phyloP scores from a whole-genome alignment of 1,284 basidiomycete species.

The Marasmius oreades region DNA sequence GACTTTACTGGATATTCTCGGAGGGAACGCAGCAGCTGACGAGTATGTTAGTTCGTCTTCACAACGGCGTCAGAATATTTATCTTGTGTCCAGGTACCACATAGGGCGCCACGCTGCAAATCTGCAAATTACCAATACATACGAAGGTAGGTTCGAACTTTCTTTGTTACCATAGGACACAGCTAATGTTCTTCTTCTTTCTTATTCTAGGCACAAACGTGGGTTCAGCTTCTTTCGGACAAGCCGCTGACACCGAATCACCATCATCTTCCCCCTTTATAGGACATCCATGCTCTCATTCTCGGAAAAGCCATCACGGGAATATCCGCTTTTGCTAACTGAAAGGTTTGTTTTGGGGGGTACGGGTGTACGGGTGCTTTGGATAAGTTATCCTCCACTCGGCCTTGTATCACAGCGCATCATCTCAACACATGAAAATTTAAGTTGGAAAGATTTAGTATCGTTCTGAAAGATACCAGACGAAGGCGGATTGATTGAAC shows the following conservation, averaged over 20 bases:
- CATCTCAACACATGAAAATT: neutral
- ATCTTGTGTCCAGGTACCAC: constrained; percentile 59
- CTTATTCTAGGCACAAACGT: constrained; percentile 47
- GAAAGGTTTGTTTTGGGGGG: no score
- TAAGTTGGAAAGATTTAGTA: neutral
- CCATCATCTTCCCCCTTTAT: constrained; percentile 10
- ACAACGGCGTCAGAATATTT: neutral
- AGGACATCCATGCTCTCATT: constrained; percentile 87
- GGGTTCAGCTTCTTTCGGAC: constrained; percentile 20
- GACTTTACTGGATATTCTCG: constrained; percentile 81
- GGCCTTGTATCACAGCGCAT: neutral
- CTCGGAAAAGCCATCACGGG: constrained; percentile 91
- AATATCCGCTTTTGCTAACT: constrained; percentile 75
- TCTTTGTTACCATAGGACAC: constrained; percentile 7
- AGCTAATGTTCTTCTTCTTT: constrained; percentile 11
- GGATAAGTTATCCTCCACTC: neutral
- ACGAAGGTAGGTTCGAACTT: constrained; percentile 62
- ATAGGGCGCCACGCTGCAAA: constrained; percentile 90
- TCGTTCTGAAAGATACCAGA: neutral
- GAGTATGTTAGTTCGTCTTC: constrained; percentile 55
- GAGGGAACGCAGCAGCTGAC: constrained; percentile 87
- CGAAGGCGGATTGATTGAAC: neutral
- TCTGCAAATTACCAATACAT: constrained; percentile 89
- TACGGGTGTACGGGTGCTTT: no score
- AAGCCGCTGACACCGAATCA: neutral